Evolutionary conservation across 805 yeast genomes (phyloP).

Genomic region (Metschnikowia gelsemii): DNA sequence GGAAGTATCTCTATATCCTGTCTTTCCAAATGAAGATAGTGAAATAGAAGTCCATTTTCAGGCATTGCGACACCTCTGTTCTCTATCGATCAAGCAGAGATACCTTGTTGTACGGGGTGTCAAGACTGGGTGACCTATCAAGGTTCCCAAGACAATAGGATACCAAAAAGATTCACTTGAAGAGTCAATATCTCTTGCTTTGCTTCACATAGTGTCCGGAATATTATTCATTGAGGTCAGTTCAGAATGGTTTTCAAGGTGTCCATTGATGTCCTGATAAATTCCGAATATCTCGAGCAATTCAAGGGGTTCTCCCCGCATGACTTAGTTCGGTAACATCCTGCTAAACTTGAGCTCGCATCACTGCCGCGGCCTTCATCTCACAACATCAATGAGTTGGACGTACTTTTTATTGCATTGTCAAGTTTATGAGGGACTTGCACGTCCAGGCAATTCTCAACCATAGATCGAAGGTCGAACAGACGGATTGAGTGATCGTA

Average conservation of each 20-base stretch:
- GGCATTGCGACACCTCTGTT: conserved; percentile 89
- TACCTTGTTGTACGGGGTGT: conserved; percentile 79
- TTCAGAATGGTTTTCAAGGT: conserved; percentile 54
- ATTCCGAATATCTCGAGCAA: conserved; percentile 43
- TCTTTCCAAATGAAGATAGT: conserved; percentile 49
- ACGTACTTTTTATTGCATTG: too few species aligned
- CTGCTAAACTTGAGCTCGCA: too few species aligned
- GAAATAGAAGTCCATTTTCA: conserved; percentile 69
- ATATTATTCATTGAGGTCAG: conserved; percentile 49
- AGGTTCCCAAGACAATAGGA: conserved; percentile 42
- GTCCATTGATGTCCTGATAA: conserved; percentile 40
- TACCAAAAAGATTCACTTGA: conserved; percentile 38
- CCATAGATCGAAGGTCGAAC: too few species aligned
- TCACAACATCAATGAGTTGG: too few species aligned
- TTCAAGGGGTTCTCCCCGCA: conserved; percentile 45
- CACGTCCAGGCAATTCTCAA: too few species aligned
- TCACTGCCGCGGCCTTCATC: too few species aligned
- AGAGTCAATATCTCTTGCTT: conserved; percentile 55
- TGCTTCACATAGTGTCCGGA: conserved; percentile 58
- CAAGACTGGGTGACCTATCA: conserved; percentile 54
- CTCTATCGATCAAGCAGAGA: conserved; percentile 74
- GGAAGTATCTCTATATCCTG: conserved; percentile 75
- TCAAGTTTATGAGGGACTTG: too few species aligned
- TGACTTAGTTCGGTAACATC: too few species aligned
- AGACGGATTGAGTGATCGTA: too few species aligned